Conservation (phyloP, 768 basidiomycete species). For the Dictyophora rubrovolvata region DNA sequence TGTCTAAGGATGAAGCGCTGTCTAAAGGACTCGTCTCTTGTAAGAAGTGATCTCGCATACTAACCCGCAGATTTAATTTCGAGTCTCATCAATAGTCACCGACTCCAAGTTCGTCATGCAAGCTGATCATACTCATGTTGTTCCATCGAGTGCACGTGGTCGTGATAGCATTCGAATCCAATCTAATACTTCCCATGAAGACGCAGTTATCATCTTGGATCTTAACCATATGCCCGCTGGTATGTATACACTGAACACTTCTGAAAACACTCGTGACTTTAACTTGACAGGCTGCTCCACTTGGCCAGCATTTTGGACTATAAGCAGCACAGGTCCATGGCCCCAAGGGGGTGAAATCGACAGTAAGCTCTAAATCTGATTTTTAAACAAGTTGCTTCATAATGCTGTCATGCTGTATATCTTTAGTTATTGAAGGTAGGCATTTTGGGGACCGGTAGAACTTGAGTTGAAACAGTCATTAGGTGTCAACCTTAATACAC, state of each 20-base stretch:
- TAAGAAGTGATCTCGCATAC: slow-evolving; percentile 15
- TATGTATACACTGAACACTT: slow-evolving; percentile 21
- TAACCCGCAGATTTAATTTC: not conserved
- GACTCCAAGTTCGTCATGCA: slow-evolving; percentile 46
- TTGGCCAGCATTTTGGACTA: slow-evolving; percentile 60
- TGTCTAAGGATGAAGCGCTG: slow-evolving; percentile 34
- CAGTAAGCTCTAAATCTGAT: slow-evolving; percentile 12
- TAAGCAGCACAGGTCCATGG: slow-evolving; percentile 25
- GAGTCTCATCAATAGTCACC: slow-evolving; percentile 10
- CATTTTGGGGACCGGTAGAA: not conserved
- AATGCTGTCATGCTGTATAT: slow-evolving; percentile 33
- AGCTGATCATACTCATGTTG: slow-evolving; percentile 34
- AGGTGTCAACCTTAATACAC: slow-evolving; percentile 40
- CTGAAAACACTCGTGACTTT: not conserved
- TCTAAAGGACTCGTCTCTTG: slow-evolving; percentile 37
- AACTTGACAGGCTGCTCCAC: slow-evolving; percentile 21
- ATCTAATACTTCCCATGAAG: slow-evolving; percentile 34
- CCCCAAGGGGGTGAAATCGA: slow-evolving; percentile 37
- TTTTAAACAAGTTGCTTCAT: slow-evolving; percentile 24
- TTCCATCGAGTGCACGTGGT: slow-evolving; percentile 32
- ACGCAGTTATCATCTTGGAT: slow-evolving; percentile 41
- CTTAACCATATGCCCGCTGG: slow-evolving; percentile 52
- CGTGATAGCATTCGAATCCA: slow-evolving; percentile 47
- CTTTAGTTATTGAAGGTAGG: slow-evolving; percentile 38
- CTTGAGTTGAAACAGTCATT: not conserved